phyloP scores from a whole-genome alignment of 192 early-diverging fungal genomes.

The Podila horticola region DNA sequence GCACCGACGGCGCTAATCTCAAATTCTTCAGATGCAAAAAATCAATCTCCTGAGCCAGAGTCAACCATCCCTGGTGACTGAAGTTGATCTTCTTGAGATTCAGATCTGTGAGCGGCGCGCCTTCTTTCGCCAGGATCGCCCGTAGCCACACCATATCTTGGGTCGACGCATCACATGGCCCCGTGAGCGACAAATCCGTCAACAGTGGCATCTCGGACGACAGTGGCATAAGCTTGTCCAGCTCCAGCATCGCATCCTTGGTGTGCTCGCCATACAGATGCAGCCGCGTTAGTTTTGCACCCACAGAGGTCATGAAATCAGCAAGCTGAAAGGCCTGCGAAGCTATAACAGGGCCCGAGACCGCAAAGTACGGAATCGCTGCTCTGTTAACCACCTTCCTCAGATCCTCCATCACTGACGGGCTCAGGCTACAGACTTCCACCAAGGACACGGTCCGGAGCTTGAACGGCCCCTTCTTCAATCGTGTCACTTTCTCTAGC shows the following conservation, averaged over 20 bases:
- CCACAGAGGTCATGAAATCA: conserved; percentile 27
- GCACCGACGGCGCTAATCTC: conserved; percentile 18
- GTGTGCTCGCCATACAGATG: conserved; percentile 28
- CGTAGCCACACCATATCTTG: conserved; percentile 28
- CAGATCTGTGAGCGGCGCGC: conserved; percentile 11
- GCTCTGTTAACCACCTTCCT: conserved; percentile 16
- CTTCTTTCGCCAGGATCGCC: conserved; percentile 13
- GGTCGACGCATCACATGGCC: conserved; percentile 20
- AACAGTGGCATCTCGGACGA: conserved; percentile 13
- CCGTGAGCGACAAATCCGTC: conserved; percentile 14
- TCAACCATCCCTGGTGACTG: conserved; percentile 47
- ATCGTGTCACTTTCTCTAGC: conserved; percentile 28
- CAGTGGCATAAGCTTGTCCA: conserved; percentile 17
- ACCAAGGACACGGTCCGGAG: conserved; percentile 9
- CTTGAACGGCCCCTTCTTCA: conserved; percentile 33
- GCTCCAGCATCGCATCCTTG: conserved; percentile 15
- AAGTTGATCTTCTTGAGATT: conserved; percentile 28
- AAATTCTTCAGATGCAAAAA: conserved; percentile 25
- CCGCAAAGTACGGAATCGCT: conserved; percentile 2
- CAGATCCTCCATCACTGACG: conserved; percentile 16
- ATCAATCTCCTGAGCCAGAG: conserved; percentile 35
- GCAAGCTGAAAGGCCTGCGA: conserved; percentile 1
- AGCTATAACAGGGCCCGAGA: conserved; percentile 16
- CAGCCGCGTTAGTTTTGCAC: conserved; percentile 17
- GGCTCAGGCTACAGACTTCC: conserved; percentile 11